phyloP scores from a whole-genome alignment of 2,329 filamentous ascomycete species.

The Venturia pyrina region DNA sequence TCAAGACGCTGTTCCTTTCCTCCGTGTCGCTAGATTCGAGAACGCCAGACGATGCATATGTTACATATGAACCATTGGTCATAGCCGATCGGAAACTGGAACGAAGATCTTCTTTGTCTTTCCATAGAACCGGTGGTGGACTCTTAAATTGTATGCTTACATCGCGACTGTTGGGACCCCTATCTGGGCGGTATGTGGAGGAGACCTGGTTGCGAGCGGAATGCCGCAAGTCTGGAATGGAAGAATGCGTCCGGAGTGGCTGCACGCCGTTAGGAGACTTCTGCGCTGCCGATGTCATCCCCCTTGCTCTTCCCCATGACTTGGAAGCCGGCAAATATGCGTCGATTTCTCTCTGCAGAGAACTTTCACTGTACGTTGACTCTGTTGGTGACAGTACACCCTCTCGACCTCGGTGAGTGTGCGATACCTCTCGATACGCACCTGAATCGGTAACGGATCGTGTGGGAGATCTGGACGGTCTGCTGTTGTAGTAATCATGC shows the following conservation, averaged over 20 bases:
- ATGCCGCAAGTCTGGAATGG: constrained; percentile 12
- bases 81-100: constrained; percentile 51
- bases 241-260: constrained; percentile 1
- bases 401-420: background rate
- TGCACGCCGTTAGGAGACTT: background rate
- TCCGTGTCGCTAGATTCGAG: constrained; percentile 57
- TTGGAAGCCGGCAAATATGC: background rate
- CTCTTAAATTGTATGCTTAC: background rate
- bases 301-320: constrained; percentile 1
- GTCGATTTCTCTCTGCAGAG: background rate
- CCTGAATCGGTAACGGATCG: background rate
- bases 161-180: constrained; percentile 11
- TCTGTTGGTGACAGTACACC: background rate
- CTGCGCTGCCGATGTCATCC: constrained; percentile 9
- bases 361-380: background rate
- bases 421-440: background rate
- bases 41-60: constrained; percentile 46
- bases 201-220: constrained; percentile 11
- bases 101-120: constrained; percentile 33
- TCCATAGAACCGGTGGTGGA: constrained; percentile 8
- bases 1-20: constrained; percentile 72
- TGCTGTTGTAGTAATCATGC: background rate
- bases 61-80: constrained; percentile 35
- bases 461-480: constrained; percentile 3
- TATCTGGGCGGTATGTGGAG: constrained; percentile 12